Base-by-base conservation (phyloP, 495 filamentous ascomycete genomes). In the Aspergillus avenaceus region DNA sequence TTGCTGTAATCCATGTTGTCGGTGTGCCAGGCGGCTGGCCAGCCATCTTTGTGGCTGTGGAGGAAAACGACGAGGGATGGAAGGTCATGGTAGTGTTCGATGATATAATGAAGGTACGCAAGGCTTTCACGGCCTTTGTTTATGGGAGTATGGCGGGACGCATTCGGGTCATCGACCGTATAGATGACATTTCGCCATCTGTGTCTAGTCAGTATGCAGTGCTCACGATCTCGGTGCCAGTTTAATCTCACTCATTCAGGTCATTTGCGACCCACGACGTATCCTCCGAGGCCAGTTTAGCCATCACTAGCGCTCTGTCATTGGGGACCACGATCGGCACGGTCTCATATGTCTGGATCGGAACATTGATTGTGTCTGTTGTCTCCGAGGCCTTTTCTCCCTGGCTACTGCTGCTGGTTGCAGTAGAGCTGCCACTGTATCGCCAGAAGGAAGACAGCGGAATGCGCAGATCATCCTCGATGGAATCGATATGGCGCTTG, bases 41-140 rank as follows among this genome's bases (percentile, higher is more conserved):
- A 68, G 50, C 69, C 69, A 54, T 66, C 62, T 48, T 61, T 63
- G 60, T 73, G 71, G 41, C 58, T 59, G 61, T 77, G 73, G 3
- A 77, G 53, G 67, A 77, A 77, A 19, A 71, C 57, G 13, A 73
- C 65, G 5, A 63, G 55, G 0, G 56, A 49, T 9, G 73, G 72
- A 44, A 77, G 70, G 41, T 71, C 61, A 47, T 73, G 40, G 49
- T 77, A 77, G 48, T 77, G 70, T 27, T 77, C 71, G 50, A 77
- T 56, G 28, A 77, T 63, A 53, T 67, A 77, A 50, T 73, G 68
- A 16, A 77, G 70, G 55, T 77, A 77, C 25, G 68, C 70, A n/a
- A 73, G 66, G 24, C 66, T 61, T 53, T 77, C 73, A 52, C 64
- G 70, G 37, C 73, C 73, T 49, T 77, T 75, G 59, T 77, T 77